Conservation (phyloP, 768 basidiomycete species). For the Lentinus tigrinus region DNA sequence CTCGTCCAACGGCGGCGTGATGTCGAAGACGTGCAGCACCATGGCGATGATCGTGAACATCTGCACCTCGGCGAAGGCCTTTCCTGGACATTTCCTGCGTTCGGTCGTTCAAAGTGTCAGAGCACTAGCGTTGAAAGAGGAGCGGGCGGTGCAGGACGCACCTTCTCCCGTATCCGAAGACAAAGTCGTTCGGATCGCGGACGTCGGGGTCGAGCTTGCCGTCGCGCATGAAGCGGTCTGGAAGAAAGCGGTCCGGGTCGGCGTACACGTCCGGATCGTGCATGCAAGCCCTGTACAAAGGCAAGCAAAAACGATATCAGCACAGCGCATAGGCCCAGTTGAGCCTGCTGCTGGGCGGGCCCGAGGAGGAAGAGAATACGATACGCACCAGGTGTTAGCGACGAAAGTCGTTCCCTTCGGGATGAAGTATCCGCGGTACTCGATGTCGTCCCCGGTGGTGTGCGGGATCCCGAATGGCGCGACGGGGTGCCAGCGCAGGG, state of each 20-base stretch:
- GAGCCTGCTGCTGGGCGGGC: too few relatives aligned
- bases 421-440: slow-evolving; percentile 24
- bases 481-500: slow-evolving; percentile 8
- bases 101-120: not conserved
- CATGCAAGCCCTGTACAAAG: slow-evolving; percentile 3
- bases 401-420: slow-evolving; percentile 22
- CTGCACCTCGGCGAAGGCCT: slow-evolving; percentile 5
- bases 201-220: not conserved
- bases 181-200: slow-evolving; percentile 4
- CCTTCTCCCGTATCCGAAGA: slow-evolving; percentile 16
- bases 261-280: slow-evolving; percentile 3
- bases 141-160: not conserved
- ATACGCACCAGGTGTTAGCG: not conserved
- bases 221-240: slow-evolving; percentile 7
- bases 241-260: slow-evolving; percentile 4
- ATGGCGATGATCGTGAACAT: slow-evolving; percentile 7
- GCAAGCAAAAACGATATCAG: not conserved
- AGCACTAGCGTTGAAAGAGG: not conserved
- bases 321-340: not conserved
- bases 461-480: slow-evolving; percentile 26
- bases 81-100: slow-evolving; percentile 3
- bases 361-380: not conserved
- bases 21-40: not conserved
- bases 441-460: slow-evolving; percentile 11
- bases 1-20: slow-evolving; percentile 3